Base-by-base conservation (phyloP, 148 eudicot species). In the Cornus kousa region DNA sequence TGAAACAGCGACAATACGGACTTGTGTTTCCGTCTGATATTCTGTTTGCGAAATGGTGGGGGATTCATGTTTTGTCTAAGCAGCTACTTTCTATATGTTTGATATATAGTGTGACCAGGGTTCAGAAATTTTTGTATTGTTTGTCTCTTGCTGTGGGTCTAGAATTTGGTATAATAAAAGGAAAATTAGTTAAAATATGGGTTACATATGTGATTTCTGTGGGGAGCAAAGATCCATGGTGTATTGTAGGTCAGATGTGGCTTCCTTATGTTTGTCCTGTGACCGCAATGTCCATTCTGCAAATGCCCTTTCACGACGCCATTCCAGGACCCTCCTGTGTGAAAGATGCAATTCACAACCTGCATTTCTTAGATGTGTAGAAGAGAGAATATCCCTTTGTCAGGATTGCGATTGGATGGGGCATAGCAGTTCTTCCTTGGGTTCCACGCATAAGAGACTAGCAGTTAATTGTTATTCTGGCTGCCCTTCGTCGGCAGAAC, bases 271-370 rank as follows among this genome's bases (percentile, higher is more conserved):
- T 80, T 82, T 97, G 76, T 92, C 99, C 46, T 97, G 99, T 88
- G 99, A 97, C 86, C 92, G 93, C 10, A 91, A 88, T 73, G 94
- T 97, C 71, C 99, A 97, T 81, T 92, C 98, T 77, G 99, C 99
- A 31, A 97, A 97, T 84, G 92, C 97, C 72, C 95, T 97, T 70
- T 91, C 99, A 0, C 83, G 75, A 82, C 98, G 99, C 68, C 98
- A 96, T 80, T 85, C 97, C 10, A 88, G 99, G 55, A 91, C 99
- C 73, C 97, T 96, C 67, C 79, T 91, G 10, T 96, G 99, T 81
- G 97, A 93, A 78, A 84, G 88, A 79, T 96, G 99, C 83, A 87
- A 91, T 71, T 83, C 77, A 48, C 91, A 96, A 67, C 95, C 99
- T 60, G 97, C 98, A 70, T 80, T 78, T 17, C 81, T 92, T 68